Conservation (phyloP, 2,329 filamentous ascomycete genomes). For the Metarhizium guizhouense region DNA sequence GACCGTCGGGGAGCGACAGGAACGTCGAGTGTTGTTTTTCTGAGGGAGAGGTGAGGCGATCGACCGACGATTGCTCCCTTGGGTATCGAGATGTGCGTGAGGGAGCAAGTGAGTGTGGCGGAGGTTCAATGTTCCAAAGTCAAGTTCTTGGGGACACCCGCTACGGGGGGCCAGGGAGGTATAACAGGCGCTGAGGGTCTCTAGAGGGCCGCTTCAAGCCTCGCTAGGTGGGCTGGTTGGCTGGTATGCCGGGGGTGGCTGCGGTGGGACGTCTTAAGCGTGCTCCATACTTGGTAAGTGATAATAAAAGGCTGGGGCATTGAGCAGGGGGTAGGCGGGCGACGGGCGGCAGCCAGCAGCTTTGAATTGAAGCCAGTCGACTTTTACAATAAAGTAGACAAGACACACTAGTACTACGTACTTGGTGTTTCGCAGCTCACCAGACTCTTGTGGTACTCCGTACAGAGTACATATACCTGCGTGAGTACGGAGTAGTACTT, state of each 20-base stretch:
- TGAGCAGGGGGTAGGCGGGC: neutral
- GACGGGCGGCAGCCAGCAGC: neutral
- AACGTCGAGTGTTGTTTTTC: neutral
- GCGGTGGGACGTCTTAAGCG: neutral
- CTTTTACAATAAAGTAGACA: neutral
- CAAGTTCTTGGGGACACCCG: too few species aligned
- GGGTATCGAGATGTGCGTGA: neutral
- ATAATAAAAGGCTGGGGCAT: neutral
- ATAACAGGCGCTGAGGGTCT: too few species aligned
- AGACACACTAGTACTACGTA: too few species aligned
- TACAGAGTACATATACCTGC: too few species aligned
- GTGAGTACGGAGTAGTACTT: neutral
- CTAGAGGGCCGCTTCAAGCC: too few species aligned
- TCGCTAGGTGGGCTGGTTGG: neutral
- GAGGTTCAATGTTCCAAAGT: neutral
- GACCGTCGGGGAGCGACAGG: neutral
- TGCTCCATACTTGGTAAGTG: neutral
- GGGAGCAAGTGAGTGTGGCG: neutral
- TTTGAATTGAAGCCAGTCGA: neutral
- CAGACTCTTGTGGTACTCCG: too few species aligned
- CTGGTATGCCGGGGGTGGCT: neutral
- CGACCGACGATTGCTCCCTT: neutral
- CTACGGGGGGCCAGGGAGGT: too few species aligned
- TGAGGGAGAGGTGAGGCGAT: neutral
- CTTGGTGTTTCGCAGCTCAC: too few species aligned